Evolutionary conservation across 1,284 basidiomycete genomes (phyloP).

Genomic region (Inonotus obliquus): DNA sequence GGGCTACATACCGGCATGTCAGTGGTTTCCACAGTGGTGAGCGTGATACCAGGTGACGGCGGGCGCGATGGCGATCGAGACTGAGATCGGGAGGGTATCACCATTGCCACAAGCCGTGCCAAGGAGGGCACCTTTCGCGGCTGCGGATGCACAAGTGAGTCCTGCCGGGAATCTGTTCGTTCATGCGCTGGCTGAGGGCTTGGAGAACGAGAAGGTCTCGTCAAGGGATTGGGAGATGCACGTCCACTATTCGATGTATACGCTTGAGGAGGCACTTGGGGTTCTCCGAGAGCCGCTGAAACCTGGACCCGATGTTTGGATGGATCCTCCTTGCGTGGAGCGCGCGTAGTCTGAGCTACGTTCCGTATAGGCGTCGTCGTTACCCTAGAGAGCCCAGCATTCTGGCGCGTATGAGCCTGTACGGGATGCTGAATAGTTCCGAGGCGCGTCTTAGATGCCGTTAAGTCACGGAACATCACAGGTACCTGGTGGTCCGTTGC

Average conservation of each 20-base stretch:
- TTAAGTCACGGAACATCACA: conserved; percentile 13
- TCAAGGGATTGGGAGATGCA: neutral
- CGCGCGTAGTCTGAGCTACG: neutral
- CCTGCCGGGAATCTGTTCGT: neutral
- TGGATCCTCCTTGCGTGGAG: neutral
- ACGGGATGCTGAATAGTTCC: conserved; percentile 1
- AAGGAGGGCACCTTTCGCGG: conserved; percentile 15
- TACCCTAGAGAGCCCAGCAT: neutral
- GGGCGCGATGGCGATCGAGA: neutral
- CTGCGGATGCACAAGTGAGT: conserved; percentile 9
- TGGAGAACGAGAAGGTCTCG: neutral
- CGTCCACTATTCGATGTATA: neutral
- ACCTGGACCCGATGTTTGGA: neutral
- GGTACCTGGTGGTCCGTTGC: conserved; percentile 9
- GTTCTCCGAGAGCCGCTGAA: neutral
- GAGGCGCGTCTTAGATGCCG: neutral
- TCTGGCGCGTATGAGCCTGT: neutral
- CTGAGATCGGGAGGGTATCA: conserved; percentile 2
- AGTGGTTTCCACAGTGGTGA: neutral
- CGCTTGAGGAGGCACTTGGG: neutral
- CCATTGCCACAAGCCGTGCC: conserved; percentile 16
- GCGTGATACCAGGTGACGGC: conserved; percentile 8
- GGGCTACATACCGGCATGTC: neutral
- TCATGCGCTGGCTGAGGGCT: neutral
- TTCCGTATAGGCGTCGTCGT: neutral